Evolutionary conservation across 495 filamentous ascomycete genomes (phyloP), one percentile per base, ranked within the genome.

Genomic region (Penicillium manginii): DNA sequence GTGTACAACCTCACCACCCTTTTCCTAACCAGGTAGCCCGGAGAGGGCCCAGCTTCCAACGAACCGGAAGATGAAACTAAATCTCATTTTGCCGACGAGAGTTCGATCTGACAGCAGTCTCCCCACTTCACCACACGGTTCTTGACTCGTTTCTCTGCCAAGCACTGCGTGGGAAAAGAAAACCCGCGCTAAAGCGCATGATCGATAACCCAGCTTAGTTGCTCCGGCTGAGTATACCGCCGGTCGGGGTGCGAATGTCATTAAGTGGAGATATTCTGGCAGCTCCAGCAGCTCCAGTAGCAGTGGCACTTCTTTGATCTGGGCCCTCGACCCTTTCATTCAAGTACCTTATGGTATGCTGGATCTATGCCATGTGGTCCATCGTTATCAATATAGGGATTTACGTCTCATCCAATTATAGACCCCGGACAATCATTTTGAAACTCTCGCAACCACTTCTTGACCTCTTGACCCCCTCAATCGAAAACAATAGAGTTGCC

Each of bases 401-500:
- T 12, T 37, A 2, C 35, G 15, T 8, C 15, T 37, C 35, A n/a
- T 45, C 40, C 40, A 45, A 45, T 45, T 9, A 45, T 10, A 17
- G 40, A 9, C 15, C 6, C n/a, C 12, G 19, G 14, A 45, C 17
- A 45, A 50, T 50, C 22, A 50, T n/a, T 50, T 15, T 45, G 40
- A 45, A 50, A 26, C 47, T 22, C 11, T n/a, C 35, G 14, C 35
- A 37, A 37, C 35, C 35, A 37, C 35, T n/a, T 37, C 15, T n/a
- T 10, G 35, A 29, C 35, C 35, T 37, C 15, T n/a, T 10, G 35
- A 29, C 35, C 35, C 35, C 35, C 15, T n/a, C 11, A 37, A 37
- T 37, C 48, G 17, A 29, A 14, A 4, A 43, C 32, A 56, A 56
- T 52, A 59, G 40, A 46, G 29, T 57, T 63, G 48, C 52, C 60